Conservation (phyloP, 2,329 filamentous ascomycete species). For the Neopestalotiopsis rosae region DNA sequence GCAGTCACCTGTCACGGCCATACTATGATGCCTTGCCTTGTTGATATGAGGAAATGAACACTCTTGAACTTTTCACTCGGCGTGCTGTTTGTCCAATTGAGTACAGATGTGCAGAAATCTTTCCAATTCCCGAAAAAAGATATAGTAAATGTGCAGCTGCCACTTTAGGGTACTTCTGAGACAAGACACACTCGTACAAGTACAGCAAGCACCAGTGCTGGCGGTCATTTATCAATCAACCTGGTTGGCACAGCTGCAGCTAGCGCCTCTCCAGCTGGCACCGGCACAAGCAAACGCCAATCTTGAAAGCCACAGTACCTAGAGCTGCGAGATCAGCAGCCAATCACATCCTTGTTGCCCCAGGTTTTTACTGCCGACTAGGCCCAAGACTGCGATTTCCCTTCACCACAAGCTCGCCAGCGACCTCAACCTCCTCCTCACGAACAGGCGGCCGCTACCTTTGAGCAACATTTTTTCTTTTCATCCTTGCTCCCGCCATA, state of each 20-base stretch:
- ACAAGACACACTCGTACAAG: too few relatives aligned
- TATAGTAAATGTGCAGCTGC: too few relatives aligned
- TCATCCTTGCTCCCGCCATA: neutral
- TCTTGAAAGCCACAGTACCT: neutral
- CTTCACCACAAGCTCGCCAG: constrained; percentile 1
- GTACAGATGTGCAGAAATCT: too few relatives aligned
- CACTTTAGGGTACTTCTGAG: too few relatives aligned
- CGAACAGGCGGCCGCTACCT: neutral
- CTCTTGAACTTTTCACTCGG: too few relatives aligned
- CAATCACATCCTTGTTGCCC: neutral
- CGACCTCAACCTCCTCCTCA: constrained; percentile 2
- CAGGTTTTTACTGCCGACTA: neutral
- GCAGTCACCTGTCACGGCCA: neutral
- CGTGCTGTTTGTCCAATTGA: too few relatives aligned
- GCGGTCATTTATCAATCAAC: too few relatives aligned
- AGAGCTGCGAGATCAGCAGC: neutral
- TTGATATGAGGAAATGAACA: neutral
- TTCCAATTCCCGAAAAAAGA: too few relatives aligned
- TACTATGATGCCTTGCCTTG: neutral
- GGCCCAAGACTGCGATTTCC: neutral
- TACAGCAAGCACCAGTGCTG: too few relatives aligned
- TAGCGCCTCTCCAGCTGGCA: neutral
- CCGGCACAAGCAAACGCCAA: neutral
- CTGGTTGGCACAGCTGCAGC: neutral
- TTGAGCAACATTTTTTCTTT: neutral